Percentiles rank a stretch among this genome's conserved stretches.
Evolutionary conservation across 2,329 filamentous ascomycete genomes (phyloP).

Genomic region (Cytospora leucostoma): DNA sequence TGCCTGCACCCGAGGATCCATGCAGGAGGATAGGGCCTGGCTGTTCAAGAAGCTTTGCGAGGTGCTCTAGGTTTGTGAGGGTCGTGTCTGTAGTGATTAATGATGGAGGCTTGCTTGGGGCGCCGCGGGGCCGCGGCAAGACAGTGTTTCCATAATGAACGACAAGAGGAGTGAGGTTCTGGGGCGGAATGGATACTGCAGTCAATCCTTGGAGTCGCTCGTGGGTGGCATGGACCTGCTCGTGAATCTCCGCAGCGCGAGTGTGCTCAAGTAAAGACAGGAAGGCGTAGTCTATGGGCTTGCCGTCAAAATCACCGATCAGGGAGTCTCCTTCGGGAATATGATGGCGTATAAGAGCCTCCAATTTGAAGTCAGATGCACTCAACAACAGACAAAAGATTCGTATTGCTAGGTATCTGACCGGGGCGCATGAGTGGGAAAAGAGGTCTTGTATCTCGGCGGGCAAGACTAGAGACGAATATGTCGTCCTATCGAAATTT

Average conservation of each 20-base stretch:
- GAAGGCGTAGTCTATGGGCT: slow-evolving; percentile 76
- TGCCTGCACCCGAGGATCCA: slow-evolving; percentile 83
- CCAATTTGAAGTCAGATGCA: slow-evolving; percentile 76
- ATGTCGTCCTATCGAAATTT: slow-evolving; percentile 71
- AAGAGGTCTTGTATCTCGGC: slow-evolving; percentile 71
- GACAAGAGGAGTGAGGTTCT: slow-evolving; percentile 60
- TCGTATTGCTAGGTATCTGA: slow-evolving; percentile 80
- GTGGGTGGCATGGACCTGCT: slow-evolving; percentile 32
- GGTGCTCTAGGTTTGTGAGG: slow-evolving; percentile 65
- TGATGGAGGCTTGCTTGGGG: slow-evolving; percentile 47
- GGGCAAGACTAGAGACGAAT: slow-evolving; percentile 65
- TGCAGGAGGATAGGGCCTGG: slow-evolving; percentile 76
- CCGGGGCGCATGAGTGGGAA: slow-evolving; percentile 55
- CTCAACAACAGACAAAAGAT: slow-evolving; percentile 78
- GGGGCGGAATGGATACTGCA: slow-evolving; percentile 29
- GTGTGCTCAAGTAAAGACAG: slow-evolving; percentile 60
- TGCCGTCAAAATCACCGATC: slow-evolving; percentile 73
- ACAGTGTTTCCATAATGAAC: slow-evolving; percentile 67
- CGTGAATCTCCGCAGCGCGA: slow-evolving; percentile 49
- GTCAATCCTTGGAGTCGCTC: slow-evolving; percentile 8
- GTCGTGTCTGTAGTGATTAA: slow-evolving; percentile 76
- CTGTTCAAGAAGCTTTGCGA: slow-evolving; percentile 68
- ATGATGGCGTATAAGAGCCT: slow-evolving; percentile 68
- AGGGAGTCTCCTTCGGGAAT: slow-evolving; percentile 63
- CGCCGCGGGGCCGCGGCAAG: slow-evolving; percentile 62